These are phyloP conservation scores for Aspergillus spinulosporus DNA, from an alignment of 2,329 filamentous ascomycete species.

Conservation along the genomic window DNA sequence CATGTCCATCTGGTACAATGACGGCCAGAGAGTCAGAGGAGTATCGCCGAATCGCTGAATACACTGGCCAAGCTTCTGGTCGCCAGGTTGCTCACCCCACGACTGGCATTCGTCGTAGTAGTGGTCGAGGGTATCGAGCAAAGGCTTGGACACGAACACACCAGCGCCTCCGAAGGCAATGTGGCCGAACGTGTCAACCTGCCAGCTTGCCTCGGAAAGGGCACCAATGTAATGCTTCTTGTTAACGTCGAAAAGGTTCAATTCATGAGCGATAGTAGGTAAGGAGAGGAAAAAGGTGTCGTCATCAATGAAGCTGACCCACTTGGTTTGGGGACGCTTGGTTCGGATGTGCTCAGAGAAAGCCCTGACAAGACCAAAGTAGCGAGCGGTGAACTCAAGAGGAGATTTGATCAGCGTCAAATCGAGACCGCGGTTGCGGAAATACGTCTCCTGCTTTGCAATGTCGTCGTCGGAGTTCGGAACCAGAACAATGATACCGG, in stretches of 20 bases:
- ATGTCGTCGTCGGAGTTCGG: conserved; percentile 44
- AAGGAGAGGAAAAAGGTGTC: conserved; percentile 48
- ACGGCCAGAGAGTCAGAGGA: conserved; percentile 43
- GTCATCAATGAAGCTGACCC: conserved; percentile 47
- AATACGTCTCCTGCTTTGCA: conserved; percentile 42
- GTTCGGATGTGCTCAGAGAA: conserved; percentile 42
- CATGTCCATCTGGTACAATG: conserved; percentile 49
- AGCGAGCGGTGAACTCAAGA: conserved; percentile 45
- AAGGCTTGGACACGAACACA: conserved; percentile 45
- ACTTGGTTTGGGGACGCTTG: conserved; percentile 42
- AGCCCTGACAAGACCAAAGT: conserved; percentile 45
- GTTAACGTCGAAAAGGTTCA: conserved; percentile 41
- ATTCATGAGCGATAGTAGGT: conserved; percentile 38
- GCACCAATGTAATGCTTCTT: conserved; percentile 48
- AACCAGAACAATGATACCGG: conserved; percentile 43
- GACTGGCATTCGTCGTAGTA: conserved; percentile 46
- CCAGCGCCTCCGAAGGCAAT: conserved; percentile 49
- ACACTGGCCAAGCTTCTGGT: conserved; percentile 47
- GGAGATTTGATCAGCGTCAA: conserved; percentile 42
- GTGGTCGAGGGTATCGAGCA: conserved; percentile 40
- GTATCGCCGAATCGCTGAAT: conserved; percentile 44
- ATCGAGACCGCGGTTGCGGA: conserved; percentile 45
- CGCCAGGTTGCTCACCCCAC: conserved; percentile 45
- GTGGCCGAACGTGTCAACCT: conserved; percentile 46
- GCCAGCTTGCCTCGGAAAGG: conserved; percentile 46